Conservation (phyloP, 352 stramenopile species). For the Globisporangium uncinulatum region DNA sequence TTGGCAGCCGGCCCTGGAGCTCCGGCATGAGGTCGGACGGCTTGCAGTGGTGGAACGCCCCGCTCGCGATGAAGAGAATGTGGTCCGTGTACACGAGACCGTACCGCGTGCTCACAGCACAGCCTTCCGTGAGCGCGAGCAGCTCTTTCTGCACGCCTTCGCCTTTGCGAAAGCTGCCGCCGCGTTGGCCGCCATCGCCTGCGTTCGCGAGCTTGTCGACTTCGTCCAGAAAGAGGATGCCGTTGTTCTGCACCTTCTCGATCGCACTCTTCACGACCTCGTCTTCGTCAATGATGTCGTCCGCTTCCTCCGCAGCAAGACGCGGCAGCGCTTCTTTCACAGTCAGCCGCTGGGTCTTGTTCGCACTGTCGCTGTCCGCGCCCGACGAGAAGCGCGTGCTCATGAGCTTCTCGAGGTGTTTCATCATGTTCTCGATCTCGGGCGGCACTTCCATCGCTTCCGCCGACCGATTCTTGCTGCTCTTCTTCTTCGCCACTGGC, state of each 20-base stretch:
- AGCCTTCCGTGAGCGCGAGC: conserved; percentile 98
- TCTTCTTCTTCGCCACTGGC: conserved; percentile 27
- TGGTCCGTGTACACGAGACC: conserved; percentile 97
- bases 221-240: conserved; percentile 99
- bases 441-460: conserved; percentile 84
- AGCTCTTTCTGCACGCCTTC: conserved; percentile 99
- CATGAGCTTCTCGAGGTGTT: conserved; percentile 65
- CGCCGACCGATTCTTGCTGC: conserved; percentile 13
- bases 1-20: conserved; percentile 96
- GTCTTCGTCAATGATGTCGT: conserved; percentile 70
- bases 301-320: conserved; percentile 70
- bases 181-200: conserved; percentile 51
- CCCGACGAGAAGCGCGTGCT: conserved; percentile 28
- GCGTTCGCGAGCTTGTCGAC: conserved; percentile 98
- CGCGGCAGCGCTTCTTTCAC: conserved; percentile 67
- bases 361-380: conserved; percentile 10
- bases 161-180: conserved; percentile 86
- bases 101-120: conserved; percentile 91
- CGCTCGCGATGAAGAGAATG: conserved; percentile 97
- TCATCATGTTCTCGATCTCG: conserved; percentile 80
- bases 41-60: conserved; percentile 97
- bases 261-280: conserved; percentile 68
- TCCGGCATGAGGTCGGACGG: conserved; percentile 97
- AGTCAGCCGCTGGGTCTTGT: conserved; percentile 52
- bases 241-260: conserved; percentile 94